Evolutionary conservation across 345 rosid species (phyloP), one percentile per base, ranked within the genome.

Genomic region (Arabidopsis suecica): DNA sequence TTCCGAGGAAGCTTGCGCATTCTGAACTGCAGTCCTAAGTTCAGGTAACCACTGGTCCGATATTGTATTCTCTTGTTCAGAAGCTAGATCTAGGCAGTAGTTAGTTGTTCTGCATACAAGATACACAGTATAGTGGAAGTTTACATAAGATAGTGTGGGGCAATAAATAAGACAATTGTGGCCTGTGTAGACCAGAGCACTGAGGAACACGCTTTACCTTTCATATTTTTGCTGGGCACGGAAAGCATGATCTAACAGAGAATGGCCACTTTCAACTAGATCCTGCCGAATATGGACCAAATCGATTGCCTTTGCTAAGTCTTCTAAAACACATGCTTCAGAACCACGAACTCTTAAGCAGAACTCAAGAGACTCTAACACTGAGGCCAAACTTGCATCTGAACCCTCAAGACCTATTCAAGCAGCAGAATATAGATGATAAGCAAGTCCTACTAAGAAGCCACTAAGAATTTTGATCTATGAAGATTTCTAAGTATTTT

Each of bases 281-380:
- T 89, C 95, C 72, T 84, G 85, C 61, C 88, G 85, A 69, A 79
- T 80, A 78, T 94, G 93, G 60, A 91, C 97, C 84, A 88, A 77
- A 80, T 91, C 86, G 75, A 93, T 89, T 70, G 97, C 94, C 76
- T 84, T 93, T 40, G 88, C 93, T 83, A 93, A 77, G 76, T 93
- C 97, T 83, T 91, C 98, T 79, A 93, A 77, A 48, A 93, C 86
- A 82, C 89, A 79, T 62, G 95, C 95, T 85, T 91, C 98, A 54
- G 97, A 93, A 77, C 98, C 98, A 71, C 98, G 91, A 68, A 87
- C 89, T 72, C 84, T 89, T 80, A 89, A 76, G 79, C 96, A 91
- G 83, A 91, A 93, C 57, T 91, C 98, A 80, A 89, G 85, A 74
- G 96, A 91, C 78, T 89, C 96, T 50, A 91, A 78, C 6, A 91